Evolutionary conservation across 139 green algal species (phyloP), one percentile per base, ranked within the genome.

Genomic region (Marvania coccoides): DNA sequence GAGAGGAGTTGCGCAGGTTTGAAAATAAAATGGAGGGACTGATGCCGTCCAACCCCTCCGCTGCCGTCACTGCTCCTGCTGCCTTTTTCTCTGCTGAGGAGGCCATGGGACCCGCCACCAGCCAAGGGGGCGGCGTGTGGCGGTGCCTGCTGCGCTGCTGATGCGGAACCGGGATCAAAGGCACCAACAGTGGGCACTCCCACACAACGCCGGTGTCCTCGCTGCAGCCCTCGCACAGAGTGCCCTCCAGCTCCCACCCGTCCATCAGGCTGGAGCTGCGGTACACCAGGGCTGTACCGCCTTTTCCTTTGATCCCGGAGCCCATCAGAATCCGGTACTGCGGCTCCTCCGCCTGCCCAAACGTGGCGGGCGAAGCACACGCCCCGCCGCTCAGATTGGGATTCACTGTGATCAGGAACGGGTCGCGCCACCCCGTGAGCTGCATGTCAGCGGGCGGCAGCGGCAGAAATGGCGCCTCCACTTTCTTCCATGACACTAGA

Each of bases 401-500:
- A 31, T 58, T 70, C 6, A 55, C 30, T 58, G 83, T 66, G 23
- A 93, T 69, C 13, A 90, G 69, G 69, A 88, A 95, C 0, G 89
- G 89, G 68, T 96, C 89, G 0, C 89, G 79, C 89, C 89, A 96
- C 15, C 89, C 89, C 1, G 80, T 82, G 3, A 95, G 67, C 30
- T 69, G 46, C 61, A 86, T 63, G 54, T 73, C 63, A 3, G 82
- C 48, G 0, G 89, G 89, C 1, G 89, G 88, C 53, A 90, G 68
- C 2, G 65, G 36, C 9, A 95, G 47, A 35, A 90, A 74, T 5
- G 89, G 86, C 47, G 73, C 51, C 3, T 81, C 65, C 6, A 74
- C 30, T 73, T 95, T 95, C 28, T 47, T 58, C 89, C 89, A 95
- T 9, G 14, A 36, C 5, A 78, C 61, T 36, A 89, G 63, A 46